Evolutionary conservation across 805 yeast species (phyloP), one percentile per base, ranked within the genome.

Genomic region (Zygotorulaspora chibaensis): DNA sequence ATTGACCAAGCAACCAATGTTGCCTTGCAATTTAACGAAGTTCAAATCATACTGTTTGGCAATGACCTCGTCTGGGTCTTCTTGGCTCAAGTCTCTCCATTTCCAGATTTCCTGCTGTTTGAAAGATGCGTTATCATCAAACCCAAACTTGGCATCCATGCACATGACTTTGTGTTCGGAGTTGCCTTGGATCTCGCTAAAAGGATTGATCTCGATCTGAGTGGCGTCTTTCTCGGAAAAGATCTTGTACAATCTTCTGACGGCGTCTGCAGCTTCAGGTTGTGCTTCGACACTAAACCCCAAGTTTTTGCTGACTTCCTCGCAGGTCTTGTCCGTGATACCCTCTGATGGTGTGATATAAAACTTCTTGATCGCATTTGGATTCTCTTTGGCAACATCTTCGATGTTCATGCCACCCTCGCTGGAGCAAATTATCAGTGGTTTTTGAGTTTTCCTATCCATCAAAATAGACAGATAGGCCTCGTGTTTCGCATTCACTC

Each of bases 371-470:
- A 93, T 93, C 57, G 96, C 96, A 47, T 79, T 80, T 44, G 99
- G 99, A 69, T 80, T 83, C 59, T 77, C 81, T 57, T 83, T 83
- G 51, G 99, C 99, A 58, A 93, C 98, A 68, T 96, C 96, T 77
- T 93, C 99, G 64, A 93, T 93, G 74, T 93, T 96, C 96, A 93
- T 90, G 76, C 99, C 99, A 75, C 99, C 99, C 74, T 93, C 93
- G 53, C 95, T 76, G 28, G 97, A 89, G 41, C 96, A 96, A 54
- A 93, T 96, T 64, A 93, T 86, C 73, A 93, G 76, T 50, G 98
- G 96, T 57, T 79, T 75, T 72, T 90, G 95, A 56, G 84, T 79
- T 58, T 82, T 79, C 75, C 99, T 88, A 77, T 93, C 98, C 85
- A 90, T 80, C 58, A 93, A 77, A 58, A 93, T 88, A 52, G 97